Base-by-base conservation (phyloP, 768 basidiomycete species). In the Cystofilobasidium bisporidii region DNA sequence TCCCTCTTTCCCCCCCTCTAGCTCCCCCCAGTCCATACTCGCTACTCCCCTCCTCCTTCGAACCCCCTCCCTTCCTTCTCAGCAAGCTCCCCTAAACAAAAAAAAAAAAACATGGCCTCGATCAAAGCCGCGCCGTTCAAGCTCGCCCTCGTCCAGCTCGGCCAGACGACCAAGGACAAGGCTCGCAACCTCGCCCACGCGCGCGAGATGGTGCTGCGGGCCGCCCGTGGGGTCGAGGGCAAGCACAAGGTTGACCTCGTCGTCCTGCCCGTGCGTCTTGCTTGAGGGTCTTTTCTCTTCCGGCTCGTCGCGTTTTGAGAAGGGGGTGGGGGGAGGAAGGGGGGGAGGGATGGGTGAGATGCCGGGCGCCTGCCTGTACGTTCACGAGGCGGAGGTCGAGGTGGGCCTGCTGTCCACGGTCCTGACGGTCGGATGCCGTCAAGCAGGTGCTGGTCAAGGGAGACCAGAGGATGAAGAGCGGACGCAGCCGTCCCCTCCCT, bases 61-160 rank as follows among this genome's bases (percentile, higher is more conserved):
- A 43, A 43, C 43, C 43, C 20, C 18, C 20, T 43, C 40, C 9
- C 10, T 22, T 43, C 18, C 20, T 17, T 17, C 43, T 15, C 20
- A 43, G 43, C 9, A 3, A 5, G 9, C 43, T 22, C 3, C 43
- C 14, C 43, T 15, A 5, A 17, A 36, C 36, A 6, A 5, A 12
- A 5, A 36, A 5, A 3, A 6, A 5, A 12, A 5, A 36, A 5
- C 14, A 69, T 69, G 68, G 63, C 68, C n/a, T 28, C 68, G 20
- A 64, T 69, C 68, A 64, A 69, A 53, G 63, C 68, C 26, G 26
- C 53, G 14, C 40, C 68, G 1, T 69, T 69, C 63, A 55, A 41
- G 28, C 82, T 99, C 63, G 91, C 93, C 0, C 81, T 97, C 56
- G 84, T 97, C 65, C 96, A 99, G 76, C 83, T 99, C 5, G 90